Base-by-base conservation (phyloP, 2,329 filamentous ascomycete species). In the Aureobasidium sp. region DNA sequence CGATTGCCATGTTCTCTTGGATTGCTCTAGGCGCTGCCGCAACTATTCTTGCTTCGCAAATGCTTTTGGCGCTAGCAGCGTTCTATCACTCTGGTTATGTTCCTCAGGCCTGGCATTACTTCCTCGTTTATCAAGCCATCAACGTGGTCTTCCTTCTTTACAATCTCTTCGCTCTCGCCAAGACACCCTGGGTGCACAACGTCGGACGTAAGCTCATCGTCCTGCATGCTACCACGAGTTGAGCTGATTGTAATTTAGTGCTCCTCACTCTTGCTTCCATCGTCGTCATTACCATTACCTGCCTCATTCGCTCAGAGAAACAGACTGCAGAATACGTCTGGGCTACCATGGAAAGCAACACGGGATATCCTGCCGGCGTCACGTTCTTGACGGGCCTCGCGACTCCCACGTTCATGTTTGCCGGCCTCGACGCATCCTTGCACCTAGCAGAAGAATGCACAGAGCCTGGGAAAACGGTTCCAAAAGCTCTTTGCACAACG, bases 131-230 rank as follows among this genome's bases (percentile, higher is more conserved):
- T 63, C 61, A 64, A 63, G 31, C 63, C 55, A 27, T 68, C 25
- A 25, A 62, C 64, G 37, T 81, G 80, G 69, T 80, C 79, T 63
- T 79, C 77, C 64, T 80, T 12, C 36, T 86, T 82, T 83, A 78
- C 84, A 66, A 84, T 62, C 76, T 83, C 41, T 85, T 84, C 67
- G 75, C 78, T 45, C 83, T 82, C 66, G 66, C 85, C 61, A 70
- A 80, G 37, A 76, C 81, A 62, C 77, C 81, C 15, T 82, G 80
- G 80, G 52, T 80, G 5, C 78, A 57, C 76, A 62, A 77, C 78
- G 57, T 66, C 67, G 47, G 73, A 78, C 61, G 76, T 84, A 62
- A 73, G 84, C 17, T 80, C 82, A 63, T 77, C 76, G 66, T 84
- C 84, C 68, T 8, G 79, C 5, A 25, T 17, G 9, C 6, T 15